Conservation (phyloP, 108 stramenopile genomes). For the Fragilaria radians region DNA sequence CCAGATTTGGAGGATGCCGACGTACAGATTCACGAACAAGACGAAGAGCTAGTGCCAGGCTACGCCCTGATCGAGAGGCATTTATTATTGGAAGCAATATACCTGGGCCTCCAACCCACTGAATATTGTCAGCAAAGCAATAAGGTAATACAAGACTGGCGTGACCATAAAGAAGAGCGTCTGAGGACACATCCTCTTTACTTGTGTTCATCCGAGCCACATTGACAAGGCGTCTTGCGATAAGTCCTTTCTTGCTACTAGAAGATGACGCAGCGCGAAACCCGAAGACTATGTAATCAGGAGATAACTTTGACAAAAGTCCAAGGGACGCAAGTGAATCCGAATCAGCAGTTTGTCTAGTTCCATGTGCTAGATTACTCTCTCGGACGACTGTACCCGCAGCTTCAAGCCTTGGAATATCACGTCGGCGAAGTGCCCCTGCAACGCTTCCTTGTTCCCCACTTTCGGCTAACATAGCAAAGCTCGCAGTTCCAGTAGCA, state of each 20-base stretch:
- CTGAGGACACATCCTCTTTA: conserved; percentile 53
- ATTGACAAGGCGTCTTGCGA: conserved; percentile 49
- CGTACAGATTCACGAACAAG: conserved; percentile 64
- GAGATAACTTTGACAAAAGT: conserved; percentile 60
- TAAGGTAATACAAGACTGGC: conserved; percentile 60
- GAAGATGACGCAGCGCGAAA: conserved; percentile 57
- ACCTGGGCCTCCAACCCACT: conserved; percentile 80
- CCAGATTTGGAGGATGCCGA: conserved; percentile 74
- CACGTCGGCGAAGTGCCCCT: conserved; percentile 64
- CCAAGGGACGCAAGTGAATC: conserved; percentile 70
- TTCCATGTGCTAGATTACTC: conserved; percentile 26
- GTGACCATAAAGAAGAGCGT: conserved; percentile 69
- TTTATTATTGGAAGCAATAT: conserved; percentile 71
- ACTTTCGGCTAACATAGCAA: conserved; percentile 71
- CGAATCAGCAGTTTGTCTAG: conserved; percentile 37
- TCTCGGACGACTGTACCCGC: conserved; percentile 70
- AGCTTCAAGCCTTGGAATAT: conserved; percentile 69
- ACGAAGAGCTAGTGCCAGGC: conserved; percentile 58
- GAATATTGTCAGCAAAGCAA: conserved; percentile 82
- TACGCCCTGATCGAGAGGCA: conserved; percentile 54
- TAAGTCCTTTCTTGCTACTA: conserved; percentile 11
- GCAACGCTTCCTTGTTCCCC: conserved; percentile 82
- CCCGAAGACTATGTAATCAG: conserved; percentile 66
- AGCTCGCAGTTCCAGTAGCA: conserved; percentile 68
- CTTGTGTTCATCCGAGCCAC: conserved; percentile 57